Base-by-base conservation (phyloP, 1,284 basidiomycete genomes). In the Filobasidium uniguttulatum region DNA sequence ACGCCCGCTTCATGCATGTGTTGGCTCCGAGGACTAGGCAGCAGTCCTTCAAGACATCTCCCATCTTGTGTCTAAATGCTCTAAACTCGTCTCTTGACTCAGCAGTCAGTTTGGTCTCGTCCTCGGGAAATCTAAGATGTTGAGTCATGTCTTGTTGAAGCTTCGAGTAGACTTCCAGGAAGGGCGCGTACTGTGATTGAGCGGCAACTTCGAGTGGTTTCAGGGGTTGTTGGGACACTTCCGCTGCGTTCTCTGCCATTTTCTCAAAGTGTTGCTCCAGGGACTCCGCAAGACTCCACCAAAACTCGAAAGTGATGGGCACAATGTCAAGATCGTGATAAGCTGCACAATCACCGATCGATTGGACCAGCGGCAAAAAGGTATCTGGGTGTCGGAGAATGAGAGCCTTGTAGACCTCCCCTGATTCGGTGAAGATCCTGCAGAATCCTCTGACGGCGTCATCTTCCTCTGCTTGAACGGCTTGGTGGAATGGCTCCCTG, bases 1-100 rank as follows among this genome's bases (percentile, higher is more conserved):
- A 85, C 9, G 89, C 79, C 7, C 82, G 75, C 46, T 81, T 71
- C 36, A 99, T 75, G 62, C 94, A 98, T 3, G 77, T 75, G 43
- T 88, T 82, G 2, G 90, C 78, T 26, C 90, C 86, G 31, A 99
- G 77, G 31, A 99, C 90, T 56, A 84, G 80, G 69, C 94, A 98
- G 66, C 94, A 98, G 66, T 99, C 94, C 71, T 99, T 99, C 59
- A 99, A 77, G 4, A 94, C 98, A 67, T 98, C 93, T 47, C 94
- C 94, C 85, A 99, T 98, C 56, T 90, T 81, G 72, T 99, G 94
- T 49, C 94, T 77, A 75, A 99, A 98, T 5, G 80, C 78, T 22
- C 94, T 78, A 75, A 98, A 98, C 62, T 85, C 83, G 56, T 98
- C 94, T 9, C 82, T 77, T 65, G 96, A 93, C 68, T 93, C 85